Conservation (phyloP, 2,329 filamentous ascomycete species). For the Tolypocladium sp. region DNA sequence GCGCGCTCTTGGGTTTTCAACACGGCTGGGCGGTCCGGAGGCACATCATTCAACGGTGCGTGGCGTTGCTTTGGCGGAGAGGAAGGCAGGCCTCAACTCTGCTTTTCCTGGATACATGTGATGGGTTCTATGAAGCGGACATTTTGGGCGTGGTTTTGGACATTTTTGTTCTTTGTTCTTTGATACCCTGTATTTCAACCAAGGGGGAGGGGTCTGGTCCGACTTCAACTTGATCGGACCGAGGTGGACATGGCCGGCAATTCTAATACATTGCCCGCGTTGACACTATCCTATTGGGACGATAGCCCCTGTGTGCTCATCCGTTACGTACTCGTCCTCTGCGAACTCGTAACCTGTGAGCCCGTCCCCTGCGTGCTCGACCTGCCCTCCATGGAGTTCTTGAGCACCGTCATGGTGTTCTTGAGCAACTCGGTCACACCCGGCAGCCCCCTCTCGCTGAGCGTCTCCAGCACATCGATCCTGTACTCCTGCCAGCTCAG, state of each 20-base stretch:
- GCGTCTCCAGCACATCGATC: constrained; percentile 58
- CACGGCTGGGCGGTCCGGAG: neutral
- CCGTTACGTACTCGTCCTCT: neutral
- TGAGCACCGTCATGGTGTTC: constrained; percentile 70
- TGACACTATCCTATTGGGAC: constrained; percentile 2
- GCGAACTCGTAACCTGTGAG: neutral
- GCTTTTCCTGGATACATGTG: constrained; percentile 5
- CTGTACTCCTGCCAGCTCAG: constrained; percentile 69
- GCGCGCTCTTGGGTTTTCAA: constrained; percentile 10
- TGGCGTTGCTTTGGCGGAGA: constrained; percentile 11
- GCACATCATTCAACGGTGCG: constrained; percentile 15
- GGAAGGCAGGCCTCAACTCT: constrained; percentile 22
- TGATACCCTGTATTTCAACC: constrained; percentile 28
- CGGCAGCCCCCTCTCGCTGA: constrained; percentile 53
- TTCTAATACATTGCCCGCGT: neutral
- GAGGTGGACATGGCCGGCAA: neutral
- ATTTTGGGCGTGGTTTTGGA: constrained; percentile 2
- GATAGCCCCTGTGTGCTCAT: neutral
- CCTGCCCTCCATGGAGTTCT: constrained; percentile 32
- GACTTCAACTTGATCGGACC: constrained; percentile 1
- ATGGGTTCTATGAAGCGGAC: neutral
- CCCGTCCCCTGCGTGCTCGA: constrained; percentile 9
- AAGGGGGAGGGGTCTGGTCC: constrained; percentile 7
- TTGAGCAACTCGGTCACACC: constrained; percentile 68
- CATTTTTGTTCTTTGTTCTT: constrained; percentile 5